These are phyloP conservation scores for Vitis vinifera DNA, from an alignment of 164 flowering plant genomes.

Conservation along the genomic window DNA sequence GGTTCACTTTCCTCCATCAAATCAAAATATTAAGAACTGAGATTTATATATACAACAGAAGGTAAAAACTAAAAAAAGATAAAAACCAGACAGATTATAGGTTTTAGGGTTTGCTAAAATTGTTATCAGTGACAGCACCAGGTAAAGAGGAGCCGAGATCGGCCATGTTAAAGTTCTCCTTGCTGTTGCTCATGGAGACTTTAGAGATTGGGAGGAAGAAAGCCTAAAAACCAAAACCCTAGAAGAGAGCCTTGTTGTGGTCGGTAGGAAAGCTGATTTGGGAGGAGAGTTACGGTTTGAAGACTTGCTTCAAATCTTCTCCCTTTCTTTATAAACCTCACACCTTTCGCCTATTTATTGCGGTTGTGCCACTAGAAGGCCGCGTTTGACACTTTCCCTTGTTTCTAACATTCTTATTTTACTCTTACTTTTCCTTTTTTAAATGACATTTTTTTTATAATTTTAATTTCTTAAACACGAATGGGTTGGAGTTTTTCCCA, in stretches of 20 bases:
- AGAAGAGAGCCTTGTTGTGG: not conserved
- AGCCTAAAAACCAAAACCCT: conserved; percentile 27
- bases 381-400: too few species aligned
- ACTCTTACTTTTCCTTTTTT: too few species aligned
- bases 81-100: not conserved
- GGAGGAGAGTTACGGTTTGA: not conserved
- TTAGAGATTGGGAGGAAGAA: not conserved
- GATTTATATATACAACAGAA: not conserved
- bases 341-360: conserved; percentile 3
- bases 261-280: too few species aligned
- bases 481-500: too few species aligned
- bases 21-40: not conserved
- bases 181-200: conserved; percentile 43
- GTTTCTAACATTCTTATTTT: too few species aligned
- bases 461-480: too few species aligned
- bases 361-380: not conserved
- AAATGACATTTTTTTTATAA: too few species aligned
- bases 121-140: conserved; percentile 25
- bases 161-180: conserved; percentile 42
- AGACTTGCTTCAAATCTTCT: conserved; percentile 13
- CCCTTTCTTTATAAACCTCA: conserved; percentile 11
- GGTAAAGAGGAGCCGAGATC: conserved; percentile 42
- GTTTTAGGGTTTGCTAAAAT: not conserved
- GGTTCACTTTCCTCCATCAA: not conserved
- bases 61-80: not conserved